phyloP scores from a whole-genome alignment of 805 yeast species.

The Isabelozyma pseudorhagii region DNA sequence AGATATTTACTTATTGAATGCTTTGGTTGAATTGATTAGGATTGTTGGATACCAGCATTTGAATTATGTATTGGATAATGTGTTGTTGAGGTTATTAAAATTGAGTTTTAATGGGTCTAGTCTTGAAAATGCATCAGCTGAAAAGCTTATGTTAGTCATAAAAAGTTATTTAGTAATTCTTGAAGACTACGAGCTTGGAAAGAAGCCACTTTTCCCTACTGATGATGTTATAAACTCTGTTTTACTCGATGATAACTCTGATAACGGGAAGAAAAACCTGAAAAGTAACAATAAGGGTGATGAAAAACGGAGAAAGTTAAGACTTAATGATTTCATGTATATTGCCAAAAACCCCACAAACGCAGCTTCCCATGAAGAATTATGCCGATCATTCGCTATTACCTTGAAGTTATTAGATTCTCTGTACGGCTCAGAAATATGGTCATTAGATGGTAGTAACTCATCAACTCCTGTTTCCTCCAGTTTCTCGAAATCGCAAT shows the following conservation, averaged over 20 bases:
- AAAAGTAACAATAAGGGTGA: background rate
- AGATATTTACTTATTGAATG: constrained; percentile 58
- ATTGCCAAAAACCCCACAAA: constrained; percentile 45
- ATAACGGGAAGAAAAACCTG: background rate
- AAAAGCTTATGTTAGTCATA: constrained; percentile 65
- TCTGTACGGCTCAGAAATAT: constrained; percentile 43
- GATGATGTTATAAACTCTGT: constrained; percentile 35
- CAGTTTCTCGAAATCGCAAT: constrained; percentile 24
- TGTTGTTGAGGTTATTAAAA: constrained; percentile 66
- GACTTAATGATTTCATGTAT: constrained; percentile 31
- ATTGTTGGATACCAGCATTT: constrained; percentile 76
- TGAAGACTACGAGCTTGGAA: constrained; percentile 51
- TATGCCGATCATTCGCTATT: constrained; percentile 54
- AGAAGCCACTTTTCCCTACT: constrained; percentile 73
- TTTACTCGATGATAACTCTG: background rate
- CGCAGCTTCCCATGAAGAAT: constrained; percentile 64
- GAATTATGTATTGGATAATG: constrained; percentile 76
- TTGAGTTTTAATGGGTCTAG: constrained; percentile 54
- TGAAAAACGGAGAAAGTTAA: background rate
- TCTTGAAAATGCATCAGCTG: constrained; percentile 65
- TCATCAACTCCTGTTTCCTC: constrained; percentile 8
- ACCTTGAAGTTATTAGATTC: constrained; percentile 60
- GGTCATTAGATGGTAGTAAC: constrained; percentile 16
- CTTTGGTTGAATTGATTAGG: constrained; percentile 71
- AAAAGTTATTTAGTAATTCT: constrained; percentile 71